phyloP scores from a whole-genome alignment of 2,329 filamentous ascomycete species.

The Diaporthe citriasiana region DNA sequence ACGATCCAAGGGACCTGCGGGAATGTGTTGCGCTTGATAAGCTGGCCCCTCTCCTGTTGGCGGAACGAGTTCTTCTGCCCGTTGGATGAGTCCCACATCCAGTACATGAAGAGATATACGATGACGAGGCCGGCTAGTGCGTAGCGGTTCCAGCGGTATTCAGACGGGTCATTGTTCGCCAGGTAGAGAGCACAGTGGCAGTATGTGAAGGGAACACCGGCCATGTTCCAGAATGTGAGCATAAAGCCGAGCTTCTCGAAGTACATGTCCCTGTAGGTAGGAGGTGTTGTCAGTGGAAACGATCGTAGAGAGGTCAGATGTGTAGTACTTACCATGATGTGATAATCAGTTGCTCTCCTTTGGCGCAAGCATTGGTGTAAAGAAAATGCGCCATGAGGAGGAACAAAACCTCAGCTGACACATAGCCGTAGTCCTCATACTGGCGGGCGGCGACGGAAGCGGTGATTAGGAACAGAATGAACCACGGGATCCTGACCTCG shows the following conservation, averaged over 20 bases:
- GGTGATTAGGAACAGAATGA: conserved; percentile 80
- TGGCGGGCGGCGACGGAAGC: conserved; percentile 79
- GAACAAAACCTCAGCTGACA: conserved; percentile 81
- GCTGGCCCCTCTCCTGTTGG: conserved; percentile 75
- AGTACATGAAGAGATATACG: conserved; percentile 82
- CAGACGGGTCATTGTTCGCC: conserved; percentile 78
- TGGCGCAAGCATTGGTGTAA: conserved; percentile 86
- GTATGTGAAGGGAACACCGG: conserved; percentile 84
- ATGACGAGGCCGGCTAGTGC: conserved; percentile 72
- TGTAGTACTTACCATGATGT: conserved; percentile 69
- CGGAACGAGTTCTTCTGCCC: conserved; percentile 89
- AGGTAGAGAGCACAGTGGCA: conserved; percentile 88
- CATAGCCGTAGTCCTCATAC: conserved; percentile 81
- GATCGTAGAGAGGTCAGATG: neutral
- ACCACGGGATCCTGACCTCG: conserved; percentile 89
- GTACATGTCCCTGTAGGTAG: conserved; percentile 77
- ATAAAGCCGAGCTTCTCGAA: conserved; percentile 92
- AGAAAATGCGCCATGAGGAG: conserved; percentile 84
- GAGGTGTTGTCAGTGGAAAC: neutral
- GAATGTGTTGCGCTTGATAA: conserved; percentile 77
- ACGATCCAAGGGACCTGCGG: conserved; percentile 85
- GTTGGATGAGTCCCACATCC: conserved; percentile 87
- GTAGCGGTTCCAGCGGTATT: conserved; percentile 76
- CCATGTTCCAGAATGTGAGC: conserved; percentile 91
- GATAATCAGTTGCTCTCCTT: conserved; percentile 85